A percentile compares a stretch with the other conserved stretches of the same genome.
Evolutionary conservation across 2,329 filamentous ascomycete species (phyloP).

Genomic region (Rhytidhysteron rufulum): DNA sequence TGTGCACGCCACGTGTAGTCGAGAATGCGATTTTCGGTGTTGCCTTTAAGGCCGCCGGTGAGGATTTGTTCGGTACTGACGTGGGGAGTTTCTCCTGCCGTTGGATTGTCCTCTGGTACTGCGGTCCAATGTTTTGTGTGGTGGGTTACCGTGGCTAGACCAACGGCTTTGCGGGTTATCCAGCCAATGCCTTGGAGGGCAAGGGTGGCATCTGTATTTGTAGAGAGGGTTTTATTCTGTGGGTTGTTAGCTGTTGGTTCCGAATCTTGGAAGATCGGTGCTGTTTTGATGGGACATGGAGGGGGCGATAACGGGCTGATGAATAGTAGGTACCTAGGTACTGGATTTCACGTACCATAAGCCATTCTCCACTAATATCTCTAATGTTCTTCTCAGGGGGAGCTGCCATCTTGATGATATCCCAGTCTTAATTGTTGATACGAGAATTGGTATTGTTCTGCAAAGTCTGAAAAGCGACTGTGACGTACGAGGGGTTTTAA

Average conservation of each 20-base stretch:
- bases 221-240: conserved; percentile 73
- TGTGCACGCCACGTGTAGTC: conserved; percentile 62
- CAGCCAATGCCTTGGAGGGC: conserved; percentile 56
- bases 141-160: conserved; percentile 65
- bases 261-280: conserved; percentile 2
- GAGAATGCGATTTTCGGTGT: conserved; percentile 54
- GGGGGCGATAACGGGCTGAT: not conserved
- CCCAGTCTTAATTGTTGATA: no score
- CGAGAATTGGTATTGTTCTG: no score
- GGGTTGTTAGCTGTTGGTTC: conserved; percentile 1
- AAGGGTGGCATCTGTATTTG: conserved; percentile 65
- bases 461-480: no score
- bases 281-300: not conserved
- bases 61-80: conserved; percentile 70
- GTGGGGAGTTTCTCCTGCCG: conserved; percentile 43
- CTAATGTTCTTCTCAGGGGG: conserved; percentile 30
- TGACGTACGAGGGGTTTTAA: no score
- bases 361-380: conserved; percentile 36
- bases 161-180: conserved; percentile 69
- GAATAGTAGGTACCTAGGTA: not conserved
- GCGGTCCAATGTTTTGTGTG: conserved; percentile 50
- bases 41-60: conserved; percentile 68
- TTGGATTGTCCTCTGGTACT: conserved; percentile 37
- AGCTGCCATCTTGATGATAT: conserved; percentile 30
- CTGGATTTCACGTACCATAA: conserved; percentile 30